phyloP scores from a whole-genome alignment of 225 moss, liverwort and hornwort species.

The Asterella californica region DNA sequence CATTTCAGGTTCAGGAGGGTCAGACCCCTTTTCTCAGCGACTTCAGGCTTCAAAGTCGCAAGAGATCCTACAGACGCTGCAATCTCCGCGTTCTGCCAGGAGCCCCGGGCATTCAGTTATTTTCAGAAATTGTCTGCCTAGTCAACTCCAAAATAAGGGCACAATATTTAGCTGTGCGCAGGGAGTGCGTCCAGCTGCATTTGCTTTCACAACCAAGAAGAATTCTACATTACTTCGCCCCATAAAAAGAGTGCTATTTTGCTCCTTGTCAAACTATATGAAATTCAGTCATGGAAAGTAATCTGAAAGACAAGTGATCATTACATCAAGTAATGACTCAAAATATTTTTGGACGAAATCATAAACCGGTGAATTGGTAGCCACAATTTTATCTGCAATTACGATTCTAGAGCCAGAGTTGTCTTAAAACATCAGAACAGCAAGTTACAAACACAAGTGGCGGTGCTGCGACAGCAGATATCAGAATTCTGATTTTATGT shows the following conservation, averaged over 20 bases:
- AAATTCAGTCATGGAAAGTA: neutral
- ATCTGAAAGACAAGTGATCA: neutral
- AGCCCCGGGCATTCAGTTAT: conserved; percentile 13
- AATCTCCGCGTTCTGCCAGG: conserved; percentile 83
- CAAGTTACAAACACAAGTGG: neutral
- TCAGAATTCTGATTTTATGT: neutral
- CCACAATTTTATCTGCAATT: neutral
- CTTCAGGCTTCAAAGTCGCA: conserved; percentile 62
- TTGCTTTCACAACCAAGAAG: neutral
- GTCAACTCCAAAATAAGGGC: neutral
- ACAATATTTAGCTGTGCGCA: neutral
- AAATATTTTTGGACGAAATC: neutral
- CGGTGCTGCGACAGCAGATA: neutral
- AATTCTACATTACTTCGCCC: neutral
- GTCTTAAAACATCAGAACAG: neutral
- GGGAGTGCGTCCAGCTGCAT: neutral
- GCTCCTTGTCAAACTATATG: neutral
- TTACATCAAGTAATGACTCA: neutral
- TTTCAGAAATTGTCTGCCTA: neutral
- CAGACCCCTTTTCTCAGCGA: conserved; percentile 75
- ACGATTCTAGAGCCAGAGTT: neutral
- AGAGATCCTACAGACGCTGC: conserved; percentile 66
- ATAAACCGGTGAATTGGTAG: neutral
- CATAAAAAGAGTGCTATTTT: neutral
- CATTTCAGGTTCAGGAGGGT: conserved; percentile 82